phyloP scores from a whole-genome alignment of 208 protist genomes.

The Phytomonas sp. region DNA sequence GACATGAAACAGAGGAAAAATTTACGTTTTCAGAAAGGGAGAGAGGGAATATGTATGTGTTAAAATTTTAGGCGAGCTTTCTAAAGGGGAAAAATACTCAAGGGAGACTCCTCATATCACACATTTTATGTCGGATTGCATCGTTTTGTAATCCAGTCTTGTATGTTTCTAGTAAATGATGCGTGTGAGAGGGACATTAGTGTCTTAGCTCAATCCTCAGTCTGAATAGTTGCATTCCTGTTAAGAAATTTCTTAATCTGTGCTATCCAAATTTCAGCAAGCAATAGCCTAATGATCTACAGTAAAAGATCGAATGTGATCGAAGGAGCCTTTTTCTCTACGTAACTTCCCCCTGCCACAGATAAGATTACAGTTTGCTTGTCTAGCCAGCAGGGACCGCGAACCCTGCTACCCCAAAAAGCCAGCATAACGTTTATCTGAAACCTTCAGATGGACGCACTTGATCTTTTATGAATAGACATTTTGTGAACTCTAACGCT shows the following conservation, averaged over 20 bases:
- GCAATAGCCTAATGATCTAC: background rate
- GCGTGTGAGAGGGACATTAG: background rate
- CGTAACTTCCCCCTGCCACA: background rate
- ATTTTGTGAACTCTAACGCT: background rate
- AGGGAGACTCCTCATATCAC: background rate
- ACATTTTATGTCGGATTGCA: background rate
- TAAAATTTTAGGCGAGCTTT: background rate
- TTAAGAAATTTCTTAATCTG: background rate
- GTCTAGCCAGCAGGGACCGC: background rate
- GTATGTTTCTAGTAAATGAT: background rate
- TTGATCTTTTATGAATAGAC: background rate
- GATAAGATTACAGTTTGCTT: background rate
- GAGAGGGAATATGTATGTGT: slow-evolving; percentile 5
- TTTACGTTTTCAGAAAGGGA: background rate
- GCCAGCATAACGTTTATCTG: background rate
- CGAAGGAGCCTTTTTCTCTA: background rate
- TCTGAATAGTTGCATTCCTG: background rate
- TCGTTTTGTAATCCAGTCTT: background rate
- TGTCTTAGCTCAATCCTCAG: background rate
- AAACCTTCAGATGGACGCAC: background rate
- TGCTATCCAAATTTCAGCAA: background rate
- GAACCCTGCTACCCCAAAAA: background rate
- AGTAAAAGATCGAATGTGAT: background rate
- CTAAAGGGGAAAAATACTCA: background rate
- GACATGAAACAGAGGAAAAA: slow-evolving; percentile 10